Percentiles rank a stretch among this genome's conserved stretches.
Evolutionary conservation across 2,329 filamentous ascomycete genomes (phyloP).

Genomic region (Cladosporium austrohemisphaericum): DNA sequence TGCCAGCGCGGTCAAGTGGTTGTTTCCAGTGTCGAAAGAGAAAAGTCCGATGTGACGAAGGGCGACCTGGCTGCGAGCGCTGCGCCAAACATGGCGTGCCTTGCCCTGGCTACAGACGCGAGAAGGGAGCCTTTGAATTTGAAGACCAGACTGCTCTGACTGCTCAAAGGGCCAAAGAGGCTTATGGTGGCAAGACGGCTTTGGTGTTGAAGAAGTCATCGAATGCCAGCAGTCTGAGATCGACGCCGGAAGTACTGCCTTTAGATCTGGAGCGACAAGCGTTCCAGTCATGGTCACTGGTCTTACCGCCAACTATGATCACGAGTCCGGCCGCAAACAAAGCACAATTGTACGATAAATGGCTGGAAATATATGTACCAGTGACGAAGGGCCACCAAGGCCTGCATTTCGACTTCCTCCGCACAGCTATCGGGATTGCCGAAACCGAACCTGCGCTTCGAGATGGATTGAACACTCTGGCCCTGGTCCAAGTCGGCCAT

Average conservation of each 20-base stretch:
- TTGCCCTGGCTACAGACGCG: constrained; percentile 18
- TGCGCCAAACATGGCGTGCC: constrained; percentile 18
- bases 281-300: constrained; percentile 1
- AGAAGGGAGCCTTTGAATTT: constrained; percentile 18
- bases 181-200: constrained; percentile 4
- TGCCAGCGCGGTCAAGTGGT: constrained; percentile 30
- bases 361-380: constrained; percentile 16
- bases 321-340: constrained; percentile 17
- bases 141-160: constrained; percentile 16
- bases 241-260: not conserved
- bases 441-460: constrained; percentile 16
- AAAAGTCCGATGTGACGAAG: constrained; percentile 19
- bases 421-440: not conserved
- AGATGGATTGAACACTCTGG: constrained; percentile 17
- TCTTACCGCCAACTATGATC: not conserved
- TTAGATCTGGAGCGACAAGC: not conserved
- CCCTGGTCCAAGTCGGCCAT: constrained; percentile 17
- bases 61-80: constrained; percentile 17
- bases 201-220: not conserved
- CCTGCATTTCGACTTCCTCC: constrained; percentile 10
- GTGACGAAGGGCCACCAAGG: constrained; percentile 1
- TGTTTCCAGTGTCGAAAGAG: constrained; percentile 20
- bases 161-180: constrained; percentile 4
- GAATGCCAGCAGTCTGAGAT: not conserved
- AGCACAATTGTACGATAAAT: constrained; percentile 19